Evolutionary conservation across 2,329 filamentous ascomycete genomes (phyloP).

Genomic region (Fusarium verrucosum): DNA sequence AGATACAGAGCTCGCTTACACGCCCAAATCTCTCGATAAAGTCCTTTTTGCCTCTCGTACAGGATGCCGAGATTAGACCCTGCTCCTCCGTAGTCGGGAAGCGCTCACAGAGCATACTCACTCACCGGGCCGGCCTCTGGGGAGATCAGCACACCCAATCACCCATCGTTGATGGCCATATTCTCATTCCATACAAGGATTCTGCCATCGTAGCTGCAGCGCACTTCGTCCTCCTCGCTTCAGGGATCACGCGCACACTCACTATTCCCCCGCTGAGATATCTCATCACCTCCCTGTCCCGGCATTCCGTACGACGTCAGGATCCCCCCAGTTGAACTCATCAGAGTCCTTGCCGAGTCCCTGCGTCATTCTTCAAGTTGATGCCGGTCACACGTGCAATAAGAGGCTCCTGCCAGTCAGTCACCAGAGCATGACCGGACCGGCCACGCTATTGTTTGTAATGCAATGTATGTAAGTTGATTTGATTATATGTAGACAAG

Average conservation of each 20-base stretch:
- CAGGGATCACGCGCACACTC: slow-evolving; percentile 21
- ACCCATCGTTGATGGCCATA: slow-evolving; percentile 6
- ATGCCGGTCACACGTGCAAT: slow-evolving; percentile 31
- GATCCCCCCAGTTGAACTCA: slow-evolving; percentile 8
- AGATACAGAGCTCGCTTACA: slow-evolving; percentile 13
- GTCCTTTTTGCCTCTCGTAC: not conserved
- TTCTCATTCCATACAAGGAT: not conserved
- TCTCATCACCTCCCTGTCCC: slow-evolving; percentile 13
- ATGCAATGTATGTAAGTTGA: slow-evolving; percentile 8
- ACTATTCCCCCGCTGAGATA: slow-evolving; percentile 16
- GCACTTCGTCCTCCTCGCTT: slow-evolving; percentile 23
- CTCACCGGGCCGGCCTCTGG: slow-evolving; percentile 32
- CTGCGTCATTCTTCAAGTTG: slow-evolving; percentile 5
- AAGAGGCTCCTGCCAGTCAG: slow-evolving; percentile 1
- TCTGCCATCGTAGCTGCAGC: not conserved
- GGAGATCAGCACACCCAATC: slow-evolving; percentile 32
- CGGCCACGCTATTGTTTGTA: slow-evolving; percentile 16
- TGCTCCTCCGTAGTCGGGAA: slow-evolving; percentile 19
- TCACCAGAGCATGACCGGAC: slow-evolving; percentile 29
- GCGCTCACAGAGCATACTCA: not conserved
- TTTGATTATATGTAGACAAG: not conserved
- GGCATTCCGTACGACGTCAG: slow-evolving; percentile 30
- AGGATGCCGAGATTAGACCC: slow-evolving; percentile 17
- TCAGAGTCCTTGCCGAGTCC: slow-evolving; percentile 7
- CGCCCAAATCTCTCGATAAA: not conserved